Percentiles rank a stretch among this genome's conserved stretches.
phyloP scores from a whole-genome alignment of 2,329 filamentous ascomycete genomes.

The Venturia aucupariae region DNA sequence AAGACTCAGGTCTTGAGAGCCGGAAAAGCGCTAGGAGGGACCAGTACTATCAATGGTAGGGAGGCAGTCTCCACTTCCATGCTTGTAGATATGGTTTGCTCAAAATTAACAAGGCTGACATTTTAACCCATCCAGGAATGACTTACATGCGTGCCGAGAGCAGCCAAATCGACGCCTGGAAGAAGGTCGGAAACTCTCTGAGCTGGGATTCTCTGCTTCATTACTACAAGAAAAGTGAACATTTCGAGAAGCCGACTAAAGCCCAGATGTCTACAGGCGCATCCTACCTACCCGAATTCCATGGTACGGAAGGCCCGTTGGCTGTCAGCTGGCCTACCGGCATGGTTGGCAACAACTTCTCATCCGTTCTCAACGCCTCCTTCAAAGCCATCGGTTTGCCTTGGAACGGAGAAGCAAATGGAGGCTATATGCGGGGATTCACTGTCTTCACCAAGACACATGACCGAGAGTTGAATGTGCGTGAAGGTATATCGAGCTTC shows the following conservation, averaged over 20 bases:
- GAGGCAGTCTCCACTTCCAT: background rate
- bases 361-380: background rate
- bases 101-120: background rate
- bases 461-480: background rate
- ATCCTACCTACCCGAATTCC: background rate
- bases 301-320: background rate
- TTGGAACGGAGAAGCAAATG: background rate
- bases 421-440: background rate
- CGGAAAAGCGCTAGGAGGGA: background rate
- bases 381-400: background rate
- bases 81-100: background rate
- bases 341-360: background rate
- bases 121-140: background rate
- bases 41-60: constrained; percentile 5
- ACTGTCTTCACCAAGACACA: background rate
- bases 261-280: background rate
- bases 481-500: background rate
- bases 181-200: background rate
- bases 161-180: constrained; percentile 6
- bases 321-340: background rate
- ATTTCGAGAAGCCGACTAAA: background rate
- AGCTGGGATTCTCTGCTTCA: constrained; percentile 23
- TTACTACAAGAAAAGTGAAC: constrained; percentile 16
- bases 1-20: background rate
- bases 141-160: background rate